Conservation (phyloP, 2,329 filamentous ascomycete genomes). For the Arthrobotrys megalospora region DNA sequence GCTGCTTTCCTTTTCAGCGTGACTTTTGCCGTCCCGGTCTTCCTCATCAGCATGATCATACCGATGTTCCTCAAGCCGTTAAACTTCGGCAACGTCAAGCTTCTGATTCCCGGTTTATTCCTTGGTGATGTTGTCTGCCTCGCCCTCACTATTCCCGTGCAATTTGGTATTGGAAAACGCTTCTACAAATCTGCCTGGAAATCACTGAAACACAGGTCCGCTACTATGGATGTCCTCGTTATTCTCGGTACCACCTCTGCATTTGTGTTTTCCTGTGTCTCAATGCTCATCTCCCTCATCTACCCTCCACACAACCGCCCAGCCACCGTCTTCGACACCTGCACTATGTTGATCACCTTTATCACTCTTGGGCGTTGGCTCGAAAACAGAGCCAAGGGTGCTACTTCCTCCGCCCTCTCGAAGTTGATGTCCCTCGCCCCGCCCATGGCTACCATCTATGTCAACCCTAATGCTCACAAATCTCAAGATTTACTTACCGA, state of each 20-base stretch:
- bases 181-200: constrained; percentile 97
- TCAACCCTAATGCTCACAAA: constrained; percentile 85
- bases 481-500: constrained; percentile 65
- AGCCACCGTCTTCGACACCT: constrained; percentile 94
- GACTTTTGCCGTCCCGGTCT: constrained; percentile 88
- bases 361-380: constrained; percentile 91
- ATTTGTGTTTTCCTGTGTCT: constrained; percentile 92
- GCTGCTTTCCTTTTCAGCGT: constrained; percentile 83
- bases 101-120: constrained; percentile 82
- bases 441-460: constrained; percentile 96
- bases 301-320: constrained; percentile 83
- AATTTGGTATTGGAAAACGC: constrained; percentile 94
- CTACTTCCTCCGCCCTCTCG: constrained; percentile 94
- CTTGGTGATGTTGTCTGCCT: constrained; percentile 90
- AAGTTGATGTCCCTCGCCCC: constrained; percentile 95
- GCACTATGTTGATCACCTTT: constrained; percentile 98
- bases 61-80: constrained; percentile 85
- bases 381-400: constrained; percentile 94
- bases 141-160: constrained; percentile 87
- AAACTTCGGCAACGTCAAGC: constrained; percentile 80
- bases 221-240: constrained; percentile 98
- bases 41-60: constrained; percentile 91
- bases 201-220: constrained; percentile 88
- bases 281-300: constrained; percentile 86
- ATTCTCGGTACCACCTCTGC: constrained; percentile 93